These are phyloP conservation scores for Plasmodium gonderi DNA, from an alignment of 169 alveolate species.

Conservation along the genomic window DNA sequence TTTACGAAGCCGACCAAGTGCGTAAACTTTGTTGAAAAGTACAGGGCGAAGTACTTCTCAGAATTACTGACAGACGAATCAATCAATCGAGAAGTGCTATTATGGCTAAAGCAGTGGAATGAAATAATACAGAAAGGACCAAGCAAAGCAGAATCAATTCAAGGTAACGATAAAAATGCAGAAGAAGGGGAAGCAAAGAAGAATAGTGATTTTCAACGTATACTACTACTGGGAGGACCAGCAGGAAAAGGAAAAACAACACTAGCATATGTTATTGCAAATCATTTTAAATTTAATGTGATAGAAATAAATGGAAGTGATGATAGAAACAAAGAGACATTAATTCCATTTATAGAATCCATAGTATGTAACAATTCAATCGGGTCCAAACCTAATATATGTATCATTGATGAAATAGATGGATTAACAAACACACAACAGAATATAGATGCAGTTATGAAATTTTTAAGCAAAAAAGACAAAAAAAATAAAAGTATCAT, in stretches of 20 bases:
- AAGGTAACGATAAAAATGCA: conserved; percentile 4
- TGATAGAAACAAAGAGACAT: conserved; percentile 91
- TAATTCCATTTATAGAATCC: conserved; percentile 80
- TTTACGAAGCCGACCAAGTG: not conserved
- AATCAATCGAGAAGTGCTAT: conserved; percentile 80
- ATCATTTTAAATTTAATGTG: conserved; percentile 92
- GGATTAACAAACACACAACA: conserved; percentile 95
- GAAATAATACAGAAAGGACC: conserved; percentile 19
- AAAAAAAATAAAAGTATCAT: conserved; percentile 36
- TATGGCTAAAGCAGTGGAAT: conserved; percentile 77
- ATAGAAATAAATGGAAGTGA: conserved; percentile 97
- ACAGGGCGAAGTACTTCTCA: conserved; percentile 81
- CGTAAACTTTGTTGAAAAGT: conserved; percentile 69
- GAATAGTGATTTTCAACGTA: conserved; percentile 69
- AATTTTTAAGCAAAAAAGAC: conserved; percentile 72
- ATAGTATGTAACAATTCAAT: conserved; percentile 81
- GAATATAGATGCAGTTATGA: conserved; percentile 62
- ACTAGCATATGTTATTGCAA: conserved; percentile 90
- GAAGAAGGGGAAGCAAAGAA: conserved; percentile 10
- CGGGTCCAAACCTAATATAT: conserved; percentile 82
- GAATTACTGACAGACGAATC: conserved; percentile 82
- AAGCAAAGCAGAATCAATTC: not conserved
- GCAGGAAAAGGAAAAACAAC: conserved; percentile 98
- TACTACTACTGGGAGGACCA: conserved; percentile 93
- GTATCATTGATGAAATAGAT: conserved; percentile 97